Evolutionary conservation across 1,139 yeast genomes (phyloP), one percentile per base, ranked within the genome.

Genomic region (Nakaseomyces kungkrabaensis): DNA sequence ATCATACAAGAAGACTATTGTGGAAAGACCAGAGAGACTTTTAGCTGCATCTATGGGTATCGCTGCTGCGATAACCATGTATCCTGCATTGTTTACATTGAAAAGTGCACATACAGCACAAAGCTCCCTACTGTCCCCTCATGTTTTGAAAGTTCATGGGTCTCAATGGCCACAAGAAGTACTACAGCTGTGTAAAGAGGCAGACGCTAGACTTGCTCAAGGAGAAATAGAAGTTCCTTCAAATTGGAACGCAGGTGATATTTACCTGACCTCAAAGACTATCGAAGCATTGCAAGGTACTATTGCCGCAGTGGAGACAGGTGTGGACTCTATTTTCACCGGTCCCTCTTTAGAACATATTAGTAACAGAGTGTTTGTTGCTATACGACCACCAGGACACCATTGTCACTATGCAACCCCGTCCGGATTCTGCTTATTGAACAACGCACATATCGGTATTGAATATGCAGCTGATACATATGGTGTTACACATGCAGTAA

Each of bases 401-500:
- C 96, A 87, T 64, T 83, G 89, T n/a, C 95, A 85, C 59, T 85
- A 89, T 0, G 79, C 85, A 53, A 75, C 80, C 22, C 95, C 96
- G 0, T 81, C 90, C 37, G 96, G 96, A n/a, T 87, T 87, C 63
- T 87, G 96, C 66, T 68, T 87, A 47, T 72, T 87, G 51, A 87
- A 87, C 67, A 87, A 87, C 60, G 95, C 83, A 0, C 95, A 86
- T 55, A 79, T 87, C 48, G 90, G 85, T 4, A 79, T 85, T 37
- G 94, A 86, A 61, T 87, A 87, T 62, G 95, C 95, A 0, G 77
- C 75, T 52, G 78, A 73, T 48, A 67, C 71, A 11, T 77, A 84
- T 59, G 81, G 74, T 2, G 80, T 87, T 2, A 82, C 92, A 0
- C 95, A 87, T 66, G 89, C 89, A 17, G 92, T 85, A 1, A 83